A percentile compares a stretch with the other conserved stretches of the same genome.
Evolutionary conservation across 371 early-diverging fungal species (phyloP).

Genomic region (Thermomucor indicae-seudaticae): DNA sequence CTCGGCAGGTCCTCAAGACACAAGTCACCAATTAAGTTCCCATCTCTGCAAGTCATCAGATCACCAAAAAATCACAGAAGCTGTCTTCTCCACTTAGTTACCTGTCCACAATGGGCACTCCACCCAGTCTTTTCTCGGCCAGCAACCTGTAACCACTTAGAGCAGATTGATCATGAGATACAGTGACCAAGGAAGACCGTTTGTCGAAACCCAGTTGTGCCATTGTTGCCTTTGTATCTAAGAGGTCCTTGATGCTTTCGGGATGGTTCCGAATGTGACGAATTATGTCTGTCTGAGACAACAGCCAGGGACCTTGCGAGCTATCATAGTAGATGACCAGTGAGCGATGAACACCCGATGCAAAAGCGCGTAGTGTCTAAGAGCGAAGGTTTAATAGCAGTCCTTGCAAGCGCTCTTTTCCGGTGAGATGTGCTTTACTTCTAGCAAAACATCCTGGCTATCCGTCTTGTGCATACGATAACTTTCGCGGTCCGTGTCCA

Average conservation of each 20-base stretch:
- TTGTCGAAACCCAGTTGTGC: conserved; percentile 23
- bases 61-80: background rate
- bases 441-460: conserved; percentile 35
- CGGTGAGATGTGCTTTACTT: conserved; percentile 8
- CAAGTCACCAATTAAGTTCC: conserved; percentile 35
- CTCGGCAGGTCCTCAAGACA: conserved; percentile 50
- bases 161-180: conserved; percentile 26
- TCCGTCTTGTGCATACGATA: conserved; percentile 51
- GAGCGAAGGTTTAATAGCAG: background rate
- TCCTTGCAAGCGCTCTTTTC: background rate
- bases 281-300: conserved; percentile 55
- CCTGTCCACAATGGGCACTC: conserved; percentile 46
- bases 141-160: conserved; percentile 41
- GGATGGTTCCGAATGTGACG: conserved; percentile 42
- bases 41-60: conserved; percentile 11
- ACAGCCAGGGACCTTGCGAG: conserved; percentile 29
- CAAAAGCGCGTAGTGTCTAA: conserved; percentile 44
- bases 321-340: conserved; percentile 33
- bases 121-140: conserved; percentile 41
- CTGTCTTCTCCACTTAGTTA: conserved; percentile 1
- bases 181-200: conserved; percentile 24
- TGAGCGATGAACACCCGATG: conserved; percentile 44
- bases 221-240: conserved; percentile 32
- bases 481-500: conserved; percentile 54
- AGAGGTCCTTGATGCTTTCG: conserved; percentile 25